Percentiles rank a stretch among this genome's conserved stretches.
Conservation (phyloP, 768 basidiomycete species). For the Russula sp. region DNA sequence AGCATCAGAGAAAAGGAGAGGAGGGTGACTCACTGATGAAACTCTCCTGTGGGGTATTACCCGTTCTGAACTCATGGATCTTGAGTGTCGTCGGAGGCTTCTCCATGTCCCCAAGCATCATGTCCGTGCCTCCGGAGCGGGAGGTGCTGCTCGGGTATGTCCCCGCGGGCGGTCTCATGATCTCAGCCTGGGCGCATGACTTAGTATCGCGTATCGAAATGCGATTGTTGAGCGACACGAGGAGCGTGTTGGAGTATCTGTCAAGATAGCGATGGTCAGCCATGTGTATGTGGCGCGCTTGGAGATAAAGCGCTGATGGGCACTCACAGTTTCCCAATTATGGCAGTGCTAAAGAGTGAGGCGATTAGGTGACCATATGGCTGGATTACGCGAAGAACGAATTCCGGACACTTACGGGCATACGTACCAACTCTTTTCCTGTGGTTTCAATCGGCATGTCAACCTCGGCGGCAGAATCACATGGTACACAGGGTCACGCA, state of each 20-base stretch:
- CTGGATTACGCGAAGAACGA: not conserved
- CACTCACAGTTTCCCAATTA: constrained; percentile 17
- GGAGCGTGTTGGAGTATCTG: constrained; percentile 28
- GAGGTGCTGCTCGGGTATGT: not conserved
- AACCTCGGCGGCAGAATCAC: not conserved
- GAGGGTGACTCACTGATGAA: not conserved
- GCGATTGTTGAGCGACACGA: constrained; percentile 27
- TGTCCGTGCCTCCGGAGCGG: constrained; percentile 5
- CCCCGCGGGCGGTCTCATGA: not conserved
- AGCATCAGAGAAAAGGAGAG: not conserved
- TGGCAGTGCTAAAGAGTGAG: constrained; percentile 1
- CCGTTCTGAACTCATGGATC: not conserved
- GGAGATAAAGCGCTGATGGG: not conserved
- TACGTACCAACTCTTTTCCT: constrained; percentile 7
- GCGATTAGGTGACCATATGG: not conserved
- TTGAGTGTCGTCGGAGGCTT: no score
- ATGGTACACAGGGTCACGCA: not conserved
- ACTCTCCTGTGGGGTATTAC: not conserved
- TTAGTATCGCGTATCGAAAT: constrained; percentile 5
- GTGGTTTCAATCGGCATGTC: not conserved
- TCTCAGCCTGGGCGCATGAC: not conserved
- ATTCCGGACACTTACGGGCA: not conserved
- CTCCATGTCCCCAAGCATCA: no score
- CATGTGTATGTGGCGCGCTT: not conserved
- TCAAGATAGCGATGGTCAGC: not conserved